Evolutionary conservation across 345 rosid species (phyloP), one percentile per base, ranked within the genome.

Genomic region (Streptanthus diversifolius): DNA sequence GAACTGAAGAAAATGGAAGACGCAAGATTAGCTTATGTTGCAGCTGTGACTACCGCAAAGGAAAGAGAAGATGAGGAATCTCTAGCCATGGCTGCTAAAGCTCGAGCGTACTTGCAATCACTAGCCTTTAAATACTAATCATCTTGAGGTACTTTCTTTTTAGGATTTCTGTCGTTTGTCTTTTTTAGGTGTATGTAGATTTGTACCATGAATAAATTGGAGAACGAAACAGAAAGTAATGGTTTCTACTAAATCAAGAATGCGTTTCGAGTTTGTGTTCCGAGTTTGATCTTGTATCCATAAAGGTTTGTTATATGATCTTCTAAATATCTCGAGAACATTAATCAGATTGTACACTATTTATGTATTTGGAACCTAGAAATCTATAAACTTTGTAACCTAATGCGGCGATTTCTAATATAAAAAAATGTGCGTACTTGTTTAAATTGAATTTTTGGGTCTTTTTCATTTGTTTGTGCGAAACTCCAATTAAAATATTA

Each of bases 41-140:
- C 83, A 59, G 97, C 99, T 15, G 80, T 90, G 80, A 85, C 81
- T 14, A 68, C 77, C 2, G 92, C 88, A 45, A 90, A 85, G 78
- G 89, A 92, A 75, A 83, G 73, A 72, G 90, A 82, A 83, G 97
- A 92, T 66, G 99, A 88, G 77, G 92, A 83, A 77, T 91, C 99
- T 36, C 52, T 88, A 36, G 88, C 83, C 67, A 81, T 87, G 68
- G 99, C 96, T 25, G 83, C 88, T 57, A 73, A 82, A 19, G 90
- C 95, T 49, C 83, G 99, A 79, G 72, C 61, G 4, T 69, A 80
- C 69, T 85, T 95, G 52, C 92, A 88, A 30, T 92, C 97, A 21
- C 66, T 91, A 57, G 84, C 86, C 76, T 83, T 85, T 45, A 77
- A 73, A 68, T 73, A 83, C 36, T 68, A 68, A 39, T 70, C 21